Evolutionary conservation across 139 green algal genomes (phyloP).

Genomic region (Tetraselmis chui): DNA sequence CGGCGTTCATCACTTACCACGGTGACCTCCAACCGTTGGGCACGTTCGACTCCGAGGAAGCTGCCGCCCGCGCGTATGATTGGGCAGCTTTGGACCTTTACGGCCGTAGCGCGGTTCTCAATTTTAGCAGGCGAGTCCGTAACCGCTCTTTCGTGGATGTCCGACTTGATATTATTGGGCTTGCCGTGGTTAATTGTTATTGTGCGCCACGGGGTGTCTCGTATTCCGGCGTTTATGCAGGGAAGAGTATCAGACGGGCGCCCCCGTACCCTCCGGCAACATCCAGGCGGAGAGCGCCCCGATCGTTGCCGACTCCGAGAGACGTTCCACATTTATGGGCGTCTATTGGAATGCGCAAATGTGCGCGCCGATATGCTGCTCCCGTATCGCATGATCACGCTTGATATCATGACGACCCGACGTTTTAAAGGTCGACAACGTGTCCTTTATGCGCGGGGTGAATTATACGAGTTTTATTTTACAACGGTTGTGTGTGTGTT

Average conservation of each 20-base stretch:
- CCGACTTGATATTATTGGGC: too few relatives aligned
- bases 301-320: not conserved
- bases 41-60: conserved; percentile 6
- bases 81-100: conserved; percentile 3
- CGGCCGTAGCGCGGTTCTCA: not conserved
- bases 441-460: too few relatives aligned
- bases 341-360: not conserved
- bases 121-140: conserved; percentile 12
- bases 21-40: conserved; percentile 2
- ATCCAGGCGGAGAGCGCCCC: not conserved
- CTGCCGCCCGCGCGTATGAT: conserved; percentile 11
- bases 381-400: too few relatives aligned
- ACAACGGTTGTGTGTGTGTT: too few relatives aligned
- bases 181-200: too few relatives aligned
- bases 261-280: not conserved
- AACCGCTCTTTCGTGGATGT: too few relatives aligned
- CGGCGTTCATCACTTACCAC: not conserved
- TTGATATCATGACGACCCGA: too few relatives aligned
- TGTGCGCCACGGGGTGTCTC: too few relatives aligned
- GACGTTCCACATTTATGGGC: not conserved
- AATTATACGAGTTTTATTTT: too few relatives aligned
- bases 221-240: too few relatives aligned
- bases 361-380: too few relatives aligned
- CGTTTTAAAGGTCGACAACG: too few relatives aligned
- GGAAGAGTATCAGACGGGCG: not conserved